Evolutionary conservation across 164 flowering plant species (phyloP), one percentile per base, ranked within the genome.

Genomic region (Buxus sempervirens): DNA sequence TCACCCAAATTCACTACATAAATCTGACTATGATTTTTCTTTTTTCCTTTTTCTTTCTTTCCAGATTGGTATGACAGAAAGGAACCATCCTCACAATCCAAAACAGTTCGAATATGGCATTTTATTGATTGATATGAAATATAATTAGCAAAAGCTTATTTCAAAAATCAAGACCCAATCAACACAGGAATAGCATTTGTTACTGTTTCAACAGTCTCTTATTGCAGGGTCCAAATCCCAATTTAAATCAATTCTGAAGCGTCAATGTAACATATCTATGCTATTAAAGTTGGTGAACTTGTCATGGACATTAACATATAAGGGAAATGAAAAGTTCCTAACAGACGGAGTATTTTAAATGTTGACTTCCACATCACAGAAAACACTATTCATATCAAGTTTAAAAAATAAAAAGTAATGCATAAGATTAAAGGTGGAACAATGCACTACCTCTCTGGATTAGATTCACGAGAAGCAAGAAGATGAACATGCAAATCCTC

Each of bases 401-500:
- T 16, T 25, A 14, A 19, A 63, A 63, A 42, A 38, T 22, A 19
- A 6, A 54, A n/a, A n/a, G n/a, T 14, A 49, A 32, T 3, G 38
- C 26, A 53, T 6, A 21, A 19, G 28, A 9, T 64, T 8, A 20
- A 23, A 24, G 27, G 42, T 2, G 42, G 53, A 38, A 57, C 36
- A 57, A 22, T 56, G 41, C 38, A 13, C 61, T 66, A 90, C 99
- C 99, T 95, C 64, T 91, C 86, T 25, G 78, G 70, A 74, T 74
- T 84, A 57, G 87, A 87, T 72, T 83, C 90, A 73, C 89, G 80
- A 65, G 98, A 90, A 74, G 98, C 93, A 77, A 93, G 95, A 70
- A 88, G 60, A 82, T 95, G 99, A 69, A 84, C 88, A 80, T 95
- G 98, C 67, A 88, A 65, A 81, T 95, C 96, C 73, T 95, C 97